Evolutionary conservation across 495 filamentous ascomycete species (phyloP).

Genomic region (Talaromyces borbonicus): DNA sequence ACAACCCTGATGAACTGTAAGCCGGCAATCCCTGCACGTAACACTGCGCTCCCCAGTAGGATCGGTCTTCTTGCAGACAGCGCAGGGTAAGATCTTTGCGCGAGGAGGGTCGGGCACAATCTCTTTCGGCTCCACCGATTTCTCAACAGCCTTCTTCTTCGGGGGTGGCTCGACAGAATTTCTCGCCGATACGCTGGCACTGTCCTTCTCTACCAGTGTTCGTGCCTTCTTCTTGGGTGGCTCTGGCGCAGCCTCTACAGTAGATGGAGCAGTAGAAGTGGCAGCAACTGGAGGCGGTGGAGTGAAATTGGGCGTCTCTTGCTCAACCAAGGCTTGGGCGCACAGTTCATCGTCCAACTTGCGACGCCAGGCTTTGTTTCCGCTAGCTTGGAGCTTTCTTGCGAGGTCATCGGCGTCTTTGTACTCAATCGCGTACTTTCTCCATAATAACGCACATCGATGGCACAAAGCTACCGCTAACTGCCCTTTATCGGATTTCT

Average conservation of each 20-base stretch:
- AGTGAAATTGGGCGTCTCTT: conserved; percentile 32
- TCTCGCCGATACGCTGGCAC: conserved; percentile 34
- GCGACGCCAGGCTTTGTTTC: conserved; percentile 78
- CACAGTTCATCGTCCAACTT: conserved; percentile 86
- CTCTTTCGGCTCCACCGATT: conserved; percentile 45
- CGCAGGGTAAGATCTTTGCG: conserved; percentile 70
- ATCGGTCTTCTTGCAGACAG: conserved; percentile 69
- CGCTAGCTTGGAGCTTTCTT: conserved; percentile 75
- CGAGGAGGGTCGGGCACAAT: conserved; percentile 64
- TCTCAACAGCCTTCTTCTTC: conserved; percentile 48
- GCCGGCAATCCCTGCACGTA: conserved; percentile 71
- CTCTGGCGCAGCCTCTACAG: conserved; percentile 34
- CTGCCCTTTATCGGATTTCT: conserved; percentile 61
- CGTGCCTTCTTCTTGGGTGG: conserved; percentile 54
- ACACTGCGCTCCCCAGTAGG: conserved; percentile 61
- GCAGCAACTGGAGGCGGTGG: conserved; percentile 37
- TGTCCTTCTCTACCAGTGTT: conserved; percentile 35
- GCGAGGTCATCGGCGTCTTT: conserved; percentile 89
- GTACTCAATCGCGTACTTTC: conserved; percentile 91
- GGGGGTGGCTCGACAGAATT: conserved; percentile 38
- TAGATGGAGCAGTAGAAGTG: conserved; percentile 29
- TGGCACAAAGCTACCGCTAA: conserved; percentile 78
- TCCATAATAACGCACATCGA: conserved; percentile 84
- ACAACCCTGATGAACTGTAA: conserved; percentile 89
- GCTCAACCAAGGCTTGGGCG: conserved; percentile 59